phyloP scores from a whole-genome alignment of 306 rosid genomes.

The Luffa aegyptiaca region DNA sequence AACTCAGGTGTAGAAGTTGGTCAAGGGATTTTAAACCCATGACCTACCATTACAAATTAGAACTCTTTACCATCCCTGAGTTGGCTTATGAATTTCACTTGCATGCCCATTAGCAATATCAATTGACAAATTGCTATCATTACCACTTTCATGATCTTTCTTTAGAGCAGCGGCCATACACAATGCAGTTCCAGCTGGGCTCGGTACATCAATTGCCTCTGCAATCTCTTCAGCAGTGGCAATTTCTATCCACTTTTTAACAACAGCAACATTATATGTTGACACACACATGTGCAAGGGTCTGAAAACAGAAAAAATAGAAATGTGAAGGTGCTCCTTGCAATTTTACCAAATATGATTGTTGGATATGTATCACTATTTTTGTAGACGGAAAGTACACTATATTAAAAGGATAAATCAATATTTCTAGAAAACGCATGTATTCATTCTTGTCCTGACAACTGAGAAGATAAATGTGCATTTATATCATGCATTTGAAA shows the following conservation, averaged over 20 bases:
- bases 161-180: constrained; percentile 98
- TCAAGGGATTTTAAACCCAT: neutral
- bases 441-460: neutral
- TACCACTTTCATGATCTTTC: constrained; percentile 94
- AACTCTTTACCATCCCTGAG: neutral
- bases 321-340: neutral
- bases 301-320: constrained; percentile 30
- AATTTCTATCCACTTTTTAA: constrained; percentile 89
- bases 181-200: constrained; percentile 83
- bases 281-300: constrained; percentile 93
- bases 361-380: neutral
- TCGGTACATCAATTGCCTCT: constrained; percentile 69
- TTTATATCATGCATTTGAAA: neutral
- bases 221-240: constrained; percentile 75
- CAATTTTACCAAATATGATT: neutral
- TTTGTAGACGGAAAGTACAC: neutral
- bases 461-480: neutral
- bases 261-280: constrained; percentile 91
- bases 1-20: neutral
- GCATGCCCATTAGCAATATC: neutral
- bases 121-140: constrained; percentile 9
- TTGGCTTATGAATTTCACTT: neutral
- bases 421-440: neutral
- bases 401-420: neutral
- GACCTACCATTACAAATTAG: neutral